Conservation (phyloP, 2,329 filamentous ascomycete genomes). For the Calonectria pseudoreteaudii region DNA sequence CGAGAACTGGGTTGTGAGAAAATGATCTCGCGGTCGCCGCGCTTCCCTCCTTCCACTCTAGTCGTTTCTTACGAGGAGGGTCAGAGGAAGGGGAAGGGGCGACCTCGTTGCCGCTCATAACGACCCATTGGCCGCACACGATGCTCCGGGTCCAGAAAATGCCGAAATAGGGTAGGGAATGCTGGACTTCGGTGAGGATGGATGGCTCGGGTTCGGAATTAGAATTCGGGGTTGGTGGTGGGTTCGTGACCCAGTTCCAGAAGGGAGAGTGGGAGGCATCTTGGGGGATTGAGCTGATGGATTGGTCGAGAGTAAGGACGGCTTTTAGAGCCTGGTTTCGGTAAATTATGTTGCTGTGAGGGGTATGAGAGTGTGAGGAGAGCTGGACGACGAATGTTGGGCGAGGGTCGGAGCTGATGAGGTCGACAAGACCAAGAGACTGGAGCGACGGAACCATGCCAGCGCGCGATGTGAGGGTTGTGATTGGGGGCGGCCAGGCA, state of each 20-base stretch:
- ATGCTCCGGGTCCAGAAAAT: conserved; percentile 53
- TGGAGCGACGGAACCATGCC: conserved; percentile 42
- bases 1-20: conserved; percentile 36
- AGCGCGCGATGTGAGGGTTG: conserved; percentile 19
- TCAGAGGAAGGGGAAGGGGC: conserved; percentile 45
- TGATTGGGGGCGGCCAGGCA: conserved; percentile 11
- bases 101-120: conserved; percentile 54
- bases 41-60: conserved; percentile 40
- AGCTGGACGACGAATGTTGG: conserved; percentile 54
- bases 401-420: conserved; percentile 55
- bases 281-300: conserved; percentile 44
- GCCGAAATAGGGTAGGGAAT: conserved; percentile 47
- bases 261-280: conserved; percentile 49
- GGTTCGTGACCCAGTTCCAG: conserved; percentile 53
- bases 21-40: conserved; percentile 27
- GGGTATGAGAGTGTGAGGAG: conserved; percentile 15
- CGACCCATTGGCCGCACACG: conserved; percentile 50
- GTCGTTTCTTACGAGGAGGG: conserved; percentile 47
- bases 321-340: conserved; percentile 52
- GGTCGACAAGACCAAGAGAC: conserved; percentile 51
- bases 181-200: conserved; percentile 33
- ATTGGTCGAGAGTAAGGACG: conserved; percentile 46
- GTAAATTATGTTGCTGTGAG: conserved; percentile 45
- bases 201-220: conserved; percentile 14
- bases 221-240: conserved; percentile 22